A percentile compares a stretch with the other conserved stretches of the same genome.
Conservation (phyloP, 2,329 filamentous ascomycete species). For the Nannizziopsis arthrosporioides region DNA sequence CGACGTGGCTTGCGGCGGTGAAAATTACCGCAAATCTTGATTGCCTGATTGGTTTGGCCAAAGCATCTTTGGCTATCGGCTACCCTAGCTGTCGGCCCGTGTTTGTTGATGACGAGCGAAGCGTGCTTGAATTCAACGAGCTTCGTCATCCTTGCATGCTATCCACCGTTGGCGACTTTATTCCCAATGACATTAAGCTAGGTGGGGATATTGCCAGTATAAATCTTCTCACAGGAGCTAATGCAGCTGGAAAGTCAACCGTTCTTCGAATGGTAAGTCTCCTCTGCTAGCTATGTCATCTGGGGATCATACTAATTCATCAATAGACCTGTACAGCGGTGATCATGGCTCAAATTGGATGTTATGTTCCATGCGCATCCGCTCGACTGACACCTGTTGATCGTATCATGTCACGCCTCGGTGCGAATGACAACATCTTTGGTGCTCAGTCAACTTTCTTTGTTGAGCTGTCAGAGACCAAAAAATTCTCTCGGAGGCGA, state of each 20-base stretch:
- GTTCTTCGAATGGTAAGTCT: constrained; percentile 74
- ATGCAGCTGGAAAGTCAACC: constrained; percentile 94
- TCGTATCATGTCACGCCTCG: constrained; percentile 95
- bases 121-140: constrained; percentile 81
- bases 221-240: constrained; percentile 84
- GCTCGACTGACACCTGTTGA: constrained; percentile 83
- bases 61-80: constrained; percentile 71
- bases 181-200: constrained; percentile 83
- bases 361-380: constrained; percentile 72
- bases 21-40: constrained; percentile 85
- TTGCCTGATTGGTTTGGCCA: constrained; percentile 85
- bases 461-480: constrained; percentile 91
- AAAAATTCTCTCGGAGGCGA: constrained; percentile 95
- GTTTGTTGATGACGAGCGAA: constrained; percentile 78
- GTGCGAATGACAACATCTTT: constrained; percentile 98
- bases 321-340: constrained; percentile 78
- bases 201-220: constrained; percentile 75
- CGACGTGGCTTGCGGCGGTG: constrained; percentile 76
- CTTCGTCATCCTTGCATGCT: constrained; percentile 92
- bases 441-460: constrained; percentile 97
- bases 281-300: background rate
- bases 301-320: background rate
- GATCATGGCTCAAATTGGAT: constrained; percentile 94
- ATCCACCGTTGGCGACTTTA: constrained; percentile 81
- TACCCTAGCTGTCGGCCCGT: constrained; percentile 75